phyloP scores from a whole-genome alignment of 192 early-diverging fungal genomes.

The Chytriomyces hyalinus region DNA sequence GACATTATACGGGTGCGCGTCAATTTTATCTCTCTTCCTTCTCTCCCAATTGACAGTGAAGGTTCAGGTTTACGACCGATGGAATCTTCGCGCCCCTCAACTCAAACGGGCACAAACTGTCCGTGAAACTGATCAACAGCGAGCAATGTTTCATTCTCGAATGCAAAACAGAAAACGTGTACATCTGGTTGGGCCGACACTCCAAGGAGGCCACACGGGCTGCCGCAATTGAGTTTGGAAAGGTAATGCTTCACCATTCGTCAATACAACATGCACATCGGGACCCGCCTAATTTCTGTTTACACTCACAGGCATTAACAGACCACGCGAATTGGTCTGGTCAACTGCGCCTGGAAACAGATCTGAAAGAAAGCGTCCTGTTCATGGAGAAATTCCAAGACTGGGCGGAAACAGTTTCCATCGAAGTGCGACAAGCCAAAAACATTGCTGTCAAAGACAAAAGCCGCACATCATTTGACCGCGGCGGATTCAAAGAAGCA shows the following conservation, averaged over 20 bases:
- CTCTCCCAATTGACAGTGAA: background rate
- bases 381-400: conserved; percentile 48
- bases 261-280: background rate
- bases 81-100: background rate
- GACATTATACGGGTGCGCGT: conserved; percentile 31
- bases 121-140: conserved; percentile 27
- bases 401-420: conserved; percentile 39
- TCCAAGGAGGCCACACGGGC: conserved; percentile 22
- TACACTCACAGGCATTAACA: background rate
- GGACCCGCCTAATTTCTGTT: background rate
- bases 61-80: background rate
- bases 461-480: conserved; percentile 38
- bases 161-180: conserved; percentile 31
- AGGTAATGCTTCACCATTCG: conserved; percentile 9
- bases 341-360: conserved; percentile 24
- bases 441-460: conserved; percentile 47
- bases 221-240: conserved; percentile 27
- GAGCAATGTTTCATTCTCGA: conserved; percentile 38
- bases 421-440: conserved; percentile 30
- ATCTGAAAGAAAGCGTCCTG: conserved; percentile 38
- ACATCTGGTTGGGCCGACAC: conserved; percentile 38
- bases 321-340: background rate
- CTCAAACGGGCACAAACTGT: conserved; percentile 28
- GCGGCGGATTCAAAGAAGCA: conserved; percentile 30
- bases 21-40: background rate